A percentile compares a stretch with the other conserved stretches of the same genome.
Evolutionary conservation across 225 moss, liverwort and hornwort species (phyloP).

Genomic region (Sphagnum contortum): DNA sequence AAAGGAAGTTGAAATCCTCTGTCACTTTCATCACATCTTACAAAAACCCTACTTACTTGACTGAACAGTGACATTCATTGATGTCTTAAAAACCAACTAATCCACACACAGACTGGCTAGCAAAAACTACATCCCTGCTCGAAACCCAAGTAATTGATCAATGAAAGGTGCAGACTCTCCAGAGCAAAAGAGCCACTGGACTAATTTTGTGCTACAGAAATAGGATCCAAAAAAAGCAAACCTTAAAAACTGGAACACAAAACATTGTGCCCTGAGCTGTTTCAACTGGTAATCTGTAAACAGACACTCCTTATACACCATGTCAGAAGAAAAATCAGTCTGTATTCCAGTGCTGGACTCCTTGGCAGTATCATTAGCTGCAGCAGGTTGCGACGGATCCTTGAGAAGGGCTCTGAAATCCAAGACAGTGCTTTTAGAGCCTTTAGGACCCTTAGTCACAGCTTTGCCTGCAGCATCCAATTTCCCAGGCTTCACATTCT

Average conservation of each 20-base stretch:
- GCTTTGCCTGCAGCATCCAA: slow-evolving; percentile 16
- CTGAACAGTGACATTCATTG: no score
- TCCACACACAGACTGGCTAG: no score
- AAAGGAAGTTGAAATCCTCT: no score
- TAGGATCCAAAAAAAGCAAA: slow-evolving; percentile 5
- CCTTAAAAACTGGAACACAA: slow-evolving; percentile 57
- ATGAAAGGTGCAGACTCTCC: no score
- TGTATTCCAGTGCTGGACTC: slow-evolving; percentile 31
- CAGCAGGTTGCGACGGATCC: slow-evolving; percentile 40
- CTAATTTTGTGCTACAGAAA: background rate
- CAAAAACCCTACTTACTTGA: no score
- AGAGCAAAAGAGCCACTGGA: background rate
- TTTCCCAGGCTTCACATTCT: slow-evolving; percentile 33
- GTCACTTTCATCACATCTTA: no score
- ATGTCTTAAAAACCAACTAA: no score
- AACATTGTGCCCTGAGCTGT: slow-evolving; percentile 79
- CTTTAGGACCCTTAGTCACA: slow-evolving; percentile 44
- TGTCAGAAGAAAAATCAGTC: slow-evolving; percentile 24
- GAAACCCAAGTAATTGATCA: no score
- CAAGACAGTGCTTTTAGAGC: slow-evolving; percentile 38
- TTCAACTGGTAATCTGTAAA: slow-evolving; percentile 75
- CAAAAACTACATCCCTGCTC: no score
- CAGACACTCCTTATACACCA: slow-evolving; percentile 14
- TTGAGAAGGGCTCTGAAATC: slow-evolving; percentile 52
- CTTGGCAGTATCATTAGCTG: slow-evolving; percentile 22